Evolutionary conservation across 192 early-diverging fungal genomes (phyloP), one percentile per base, ranked within the genome.

Genomic region (Spizellomyces punctatus): DNA sequence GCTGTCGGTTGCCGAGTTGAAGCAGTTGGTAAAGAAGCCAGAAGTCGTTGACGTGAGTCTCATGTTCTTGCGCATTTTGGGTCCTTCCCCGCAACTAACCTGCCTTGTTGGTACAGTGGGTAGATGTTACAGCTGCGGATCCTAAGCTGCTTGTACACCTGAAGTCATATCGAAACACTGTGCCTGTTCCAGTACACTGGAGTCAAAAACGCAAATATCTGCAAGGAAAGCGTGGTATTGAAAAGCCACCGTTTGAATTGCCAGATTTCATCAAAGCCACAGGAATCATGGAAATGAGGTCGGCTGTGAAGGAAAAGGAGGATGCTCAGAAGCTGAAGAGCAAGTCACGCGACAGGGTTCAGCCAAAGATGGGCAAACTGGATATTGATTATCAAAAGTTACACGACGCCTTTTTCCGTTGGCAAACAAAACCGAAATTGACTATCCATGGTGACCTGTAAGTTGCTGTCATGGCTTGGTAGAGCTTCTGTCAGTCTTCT

Each of bases 311-410:
- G 72, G 94, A 94, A 56, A 96, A 95, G 73, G 93, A 93, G 66
- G 95, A 95, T 47, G 90, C 88, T 0, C 76, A 84, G 46, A 89
- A 86, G 46, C 79, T 94, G 9, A 96, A 96, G 77, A 80, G 86
- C 14, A 95, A 93, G 75, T 94, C 90, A 9, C 86, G 94, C 43
- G 95, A 96, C 69, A 79, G 92, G 17, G 83, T 91, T 10, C 92
- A 93, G 63, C 95, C 97, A 17, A 98, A 96, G 78, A 96, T 99
- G 94, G 94, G 95, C 66, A 94, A 93, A 76, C 79, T 98, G 42
- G 94, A 94, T 55, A 90, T 99, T 74, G 97, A 99, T 75, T 99
- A 99, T 73, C 94, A 97, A 72, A 96, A 96, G 64, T 81, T 99
- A 47, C 95, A 98, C 68, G 96, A 96, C 77, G 97, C 97, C 1